Evolutionary conservation across 352 stramenopile genomes (phyloP).

Genomic region (Phytophthora ramorum): DNA sequence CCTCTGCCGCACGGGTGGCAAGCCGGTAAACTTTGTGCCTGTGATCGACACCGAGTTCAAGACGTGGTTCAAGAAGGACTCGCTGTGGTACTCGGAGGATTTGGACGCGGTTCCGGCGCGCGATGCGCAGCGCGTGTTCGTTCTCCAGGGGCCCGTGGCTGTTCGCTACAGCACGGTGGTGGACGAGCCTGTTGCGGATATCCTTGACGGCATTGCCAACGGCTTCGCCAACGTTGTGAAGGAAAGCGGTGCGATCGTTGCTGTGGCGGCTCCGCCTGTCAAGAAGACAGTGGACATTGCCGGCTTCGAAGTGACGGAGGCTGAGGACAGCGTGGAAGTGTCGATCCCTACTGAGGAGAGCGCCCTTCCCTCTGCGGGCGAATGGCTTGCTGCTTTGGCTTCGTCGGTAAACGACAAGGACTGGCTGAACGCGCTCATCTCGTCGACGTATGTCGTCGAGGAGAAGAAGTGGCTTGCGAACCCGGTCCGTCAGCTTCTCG

Average conservation of each 20-base stretch:
- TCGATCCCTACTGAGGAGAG: conserved; percentile 32
- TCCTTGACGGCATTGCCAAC: conserved; percentile 68
- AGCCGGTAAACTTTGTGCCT: conserved; percentile 90
- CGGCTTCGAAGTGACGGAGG: conserved; percentile 38
- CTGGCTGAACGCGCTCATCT: conserved; percentile 65
- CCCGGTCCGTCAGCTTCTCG: conserved; percentile 59
- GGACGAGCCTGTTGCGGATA: conserved; percentile 82
- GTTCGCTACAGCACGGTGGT: conserved; percentile 79
- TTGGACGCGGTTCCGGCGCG: conserved; percentile 79
- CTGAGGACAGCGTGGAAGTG: conserved; percentile 32
- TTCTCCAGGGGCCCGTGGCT: conserved; percentile 85
- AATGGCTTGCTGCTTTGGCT: conserved; percentile 52
- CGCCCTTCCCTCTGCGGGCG: conserved; percentile 38
- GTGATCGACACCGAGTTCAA: conserved; percentile 84
- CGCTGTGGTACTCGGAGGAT: conserved; percentile 91
- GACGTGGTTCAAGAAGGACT: conserved; percentile 93
- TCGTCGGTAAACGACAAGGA: conserved; percentile 45
- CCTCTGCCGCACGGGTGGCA: conserved; percentile 80
- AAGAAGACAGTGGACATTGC: conserved; percentile 27
- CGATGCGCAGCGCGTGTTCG: conserved; percentile 83
- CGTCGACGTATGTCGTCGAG: conserved; percentile 48
- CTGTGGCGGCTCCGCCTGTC: neutral
- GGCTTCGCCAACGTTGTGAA: conserved; percentile 64
- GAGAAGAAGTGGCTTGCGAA: conserved; percentile 78
- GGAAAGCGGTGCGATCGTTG: conserved; percentile 21